phyloP scores from a whole-genome alignment of 164 flowering plant genomes.

The Malania oleifera region DNA sequence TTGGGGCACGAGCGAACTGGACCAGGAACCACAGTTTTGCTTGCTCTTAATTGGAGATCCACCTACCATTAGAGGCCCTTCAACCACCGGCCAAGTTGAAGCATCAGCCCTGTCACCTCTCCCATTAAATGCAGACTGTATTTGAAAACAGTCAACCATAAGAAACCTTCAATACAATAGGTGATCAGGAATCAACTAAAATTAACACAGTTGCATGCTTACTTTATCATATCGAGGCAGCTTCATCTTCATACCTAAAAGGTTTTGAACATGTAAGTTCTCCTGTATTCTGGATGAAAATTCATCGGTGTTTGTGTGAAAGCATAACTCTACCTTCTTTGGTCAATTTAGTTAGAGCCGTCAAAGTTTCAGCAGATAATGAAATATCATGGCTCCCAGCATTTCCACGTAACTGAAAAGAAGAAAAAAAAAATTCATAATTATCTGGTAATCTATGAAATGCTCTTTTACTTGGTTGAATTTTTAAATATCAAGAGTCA shows the following conservation, averaged over 20 bases:
- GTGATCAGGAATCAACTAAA: slow-evolving; percentile 1
- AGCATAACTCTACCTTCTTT: slow-evolving; percentile 53
- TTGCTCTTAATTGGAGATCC: background rate
- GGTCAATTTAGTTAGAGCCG: slow-evolving; percentile 53
- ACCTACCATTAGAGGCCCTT: slow-evolving; percentile 84
- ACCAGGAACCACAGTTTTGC: background rate
- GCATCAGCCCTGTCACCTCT: slow-evolving; percentile 89
- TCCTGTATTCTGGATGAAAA: background rate
- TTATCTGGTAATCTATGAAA: background rate
- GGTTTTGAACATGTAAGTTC: background rate
- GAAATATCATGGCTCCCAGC: slow-evolving; percentile 95
- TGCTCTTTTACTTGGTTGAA: background rate
- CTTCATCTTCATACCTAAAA: slow-evolving; percentile 81
- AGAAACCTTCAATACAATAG: slow-evolving; percentile 12
- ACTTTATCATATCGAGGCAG: slow-evolving; percentile 95
- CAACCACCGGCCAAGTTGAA: slow-evolving; percentile 89
- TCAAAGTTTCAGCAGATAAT: slow-evolving; percentile 66
- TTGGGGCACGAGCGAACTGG: background rate
- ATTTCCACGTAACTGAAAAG: slow-evolving; percentile 82
- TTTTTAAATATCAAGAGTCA: background rate
- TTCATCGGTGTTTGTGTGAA: too few relatives aligned
- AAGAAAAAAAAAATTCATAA: background rate
- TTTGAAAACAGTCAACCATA: background rate
- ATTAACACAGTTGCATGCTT: slow-evolving; percentile 17
- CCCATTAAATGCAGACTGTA: slow-evolving; percentile 83